Evolutionary conservation across 371 early-diverging fungal species (phyloP), one percentile per base, ranked within the genome.

Genomic region (Lichtheimia ramosa): DNA sequence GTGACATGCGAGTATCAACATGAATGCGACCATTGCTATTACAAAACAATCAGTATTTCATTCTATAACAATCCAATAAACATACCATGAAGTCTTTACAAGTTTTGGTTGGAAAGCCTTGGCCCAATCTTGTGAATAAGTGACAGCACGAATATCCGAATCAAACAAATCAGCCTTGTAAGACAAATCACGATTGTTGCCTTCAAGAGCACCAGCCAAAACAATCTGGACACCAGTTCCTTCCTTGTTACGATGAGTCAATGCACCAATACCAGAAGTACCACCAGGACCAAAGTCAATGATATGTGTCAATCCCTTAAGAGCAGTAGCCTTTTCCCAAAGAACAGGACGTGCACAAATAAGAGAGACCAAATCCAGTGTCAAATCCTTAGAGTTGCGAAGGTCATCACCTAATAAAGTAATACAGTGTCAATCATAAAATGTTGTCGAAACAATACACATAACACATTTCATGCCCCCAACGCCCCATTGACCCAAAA

Each of bases 251-350:
- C 95, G 90, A 73, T 93, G 86, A 18, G 95, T 95, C 66, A 97
- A 77, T 51, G 87, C 87, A 66, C 90, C 91, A 64, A 91, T 87
- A 59, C 96, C 96, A 10, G 92, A 91, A 40, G 92, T 79, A 56
- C 93, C 94, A 65, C 95, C 95, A 5, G 96, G 96, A 16, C 97
- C 97, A 75, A 95, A 96, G 79, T 96, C 97, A 49, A 96, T 77
- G 43, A 95, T 85, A 68, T 96, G 97, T 13, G 96, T 94, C 68
- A 90, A 75, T 43, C 77, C 80, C 24, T 83, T 75, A 52, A 83
- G 67, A 50, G 79, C 79, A 39, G 93, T 92, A 13, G 95, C 94
- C 65, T 77, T 81, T 59, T 92, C 90, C 97, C 97, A 97, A 72
- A 93, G 81, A 18, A 96, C 92, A 20, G 94, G 91, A 61, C 81